These are phyloP conservation scores for Microbotryum silenes-acaulis DNA, from an alignment of 1,284 basidiomycete genomes.

Conservation along the genomic window DNA sequence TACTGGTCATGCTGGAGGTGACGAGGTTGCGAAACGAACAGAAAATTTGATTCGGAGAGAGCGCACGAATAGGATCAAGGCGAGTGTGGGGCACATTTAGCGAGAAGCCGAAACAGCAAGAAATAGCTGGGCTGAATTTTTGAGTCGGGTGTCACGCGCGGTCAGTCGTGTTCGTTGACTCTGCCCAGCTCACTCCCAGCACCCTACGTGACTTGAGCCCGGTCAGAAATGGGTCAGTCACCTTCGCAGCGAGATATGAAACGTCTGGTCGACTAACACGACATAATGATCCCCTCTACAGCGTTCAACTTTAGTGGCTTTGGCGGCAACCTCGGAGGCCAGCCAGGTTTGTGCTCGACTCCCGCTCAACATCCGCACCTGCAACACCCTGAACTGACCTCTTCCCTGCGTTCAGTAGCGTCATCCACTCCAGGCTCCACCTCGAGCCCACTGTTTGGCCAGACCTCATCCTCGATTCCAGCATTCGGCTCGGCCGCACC, in stretches of 20 bases:
- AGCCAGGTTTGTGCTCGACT: constrained; percentile 1
- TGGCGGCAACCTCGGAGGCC: constrained; percentile 23
- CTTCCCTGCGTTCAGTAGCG: background rate
- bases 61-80: too few species aligned
- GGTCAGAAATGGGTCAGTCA: too few species aligned
- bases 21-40: too few species aligned
- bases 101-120: too few species aligned
- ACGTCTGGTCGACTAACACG: too few species aligned
- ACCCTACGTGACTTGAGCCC: background rate
- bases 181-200: background rate
- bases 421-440: background rate
- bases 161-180: too few species aligned
- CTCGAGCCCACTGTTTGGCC: background rate
- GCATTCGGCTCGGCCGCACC: background rate
- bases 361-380: background rate
- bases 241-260: too few species aligned
- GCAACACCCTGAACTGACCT: background rate
- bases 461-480: background rate
- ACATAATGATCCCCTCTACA: background rate
- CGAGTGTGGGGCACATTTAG: too few species aligned
- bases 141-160: too few species aligned
- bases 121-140: too few species aligned
- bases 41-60: too few species aligned
- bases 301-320: constrained; percentile 29
- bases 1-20: too few species aligned